Evolutionary conservation across 2,329 filamentous ascomycete species (phyloP).

Genomic region (Cladophialophora carrionii): DNA sequence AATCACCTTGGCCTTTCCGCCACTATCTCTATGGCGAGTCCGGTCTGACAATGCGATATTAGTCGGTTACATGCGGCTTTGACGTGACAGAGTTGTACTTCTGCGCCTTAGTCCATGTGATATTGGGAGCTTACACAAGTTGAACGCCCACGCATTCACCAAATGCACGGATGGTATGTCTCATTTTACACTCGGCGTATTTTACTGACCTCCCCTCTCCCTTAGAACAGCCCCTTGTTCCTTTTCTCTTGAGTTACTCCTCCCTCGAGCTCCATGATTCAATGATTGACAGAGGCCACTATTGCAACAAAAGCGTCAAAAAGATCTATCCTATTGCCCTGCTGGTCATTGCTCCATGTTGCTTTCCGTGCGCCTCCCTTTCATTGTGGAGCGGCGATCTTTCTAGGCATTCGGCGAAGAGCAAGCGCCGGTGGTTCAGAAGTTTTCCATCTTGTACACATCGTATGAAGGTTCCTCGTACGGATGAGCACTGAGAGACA

Average conservation of each 20-base stretch:
- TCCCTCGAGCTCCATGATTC: no score
- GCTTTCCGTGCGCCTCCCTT: no score
- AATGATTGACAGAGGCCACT: no score
- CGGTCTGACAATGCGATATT: neutral
- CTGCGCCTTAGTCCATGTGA: neutral
- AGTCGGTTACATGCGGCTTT: neutral
- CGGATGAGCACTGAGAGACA: constrained; percentile 3
- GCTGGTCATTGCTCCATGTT: no score
- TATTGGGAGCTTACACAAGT: neutral
- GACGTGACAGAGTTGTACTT: neutral
- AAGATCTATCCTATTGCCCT: no score
- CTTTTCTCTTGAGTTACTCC: no score
- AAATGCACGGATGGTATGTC: neutral
- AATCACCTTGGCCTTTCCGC: neutral
- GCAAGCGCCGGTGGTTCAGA: neutral
- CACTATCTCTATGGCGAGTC: neutral
- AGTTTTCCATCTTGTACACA: constrained; percentile 7
- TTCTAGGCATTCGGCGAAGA: neutral
- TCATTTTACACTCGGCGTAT: no score
- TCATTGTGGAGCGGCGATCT: neutral
- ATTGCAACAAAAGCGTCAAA: no score
- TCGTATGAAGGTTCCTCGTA: constrained; percentile 9
- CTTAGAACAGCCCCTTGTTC: no score
- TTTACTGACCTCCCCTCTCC: no score
- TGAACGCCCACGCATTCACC: neutral